Evolutionary conservation across 768 basidiomycete species (phyloP), one percentile per base, ranked within the genome.

Genomic region (Boletus edulis): DNA sequence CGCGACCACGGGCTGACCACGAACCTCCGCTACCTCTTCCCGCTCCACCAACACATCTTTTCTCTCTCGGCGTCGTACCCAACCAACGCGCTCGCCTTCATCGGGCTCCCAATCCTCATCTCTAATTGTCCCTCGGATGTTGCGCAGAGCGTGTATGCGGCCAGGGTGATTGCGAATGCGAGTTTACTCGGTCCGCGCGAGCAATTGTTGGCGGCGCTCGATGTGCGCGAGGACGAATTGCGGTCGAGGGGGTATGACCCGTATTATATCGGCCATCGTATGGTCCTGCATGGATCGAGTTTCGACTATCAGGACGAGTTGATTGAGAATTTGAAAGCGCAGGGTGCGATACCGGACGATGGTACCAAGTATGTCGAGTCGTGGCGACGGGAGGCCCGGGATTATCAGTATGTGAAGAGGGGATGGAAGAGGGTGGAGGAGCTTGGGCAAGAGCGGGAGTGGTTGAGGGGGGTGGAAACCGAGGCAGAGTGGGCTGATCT

Each of bases 21-120:
- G 31, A 86, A 85, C 67, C 62, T 73, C 20, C 73, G 72, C 1
- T 82, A 84, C 61, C 75, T 85, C 39, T 81, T 80, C 63, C 83
- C 84, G 2, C 65, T 85, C 6, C 74, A 81, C 62, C 64, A 70
- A 27, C 79, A 83, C 64, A 76, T 84, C 24, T 76, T 86, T 58
- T 80, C 78, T 14, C 67, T 84, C 40, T 74, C 75, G n/a, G 62
- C 76, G 5, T 62, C 38, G 24, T 49, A 49, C 48, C 48, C 48
- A n/a, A 29, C 38, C 3, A 49, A 49, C 27, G 48, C 48, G 24
- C 48, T 50, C 38, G 49, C 39, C 29, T 50, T 41, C 39, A 41
- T 50, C 39, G 49, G 48, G 3, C 71, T 84, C 3, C 81, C 81
- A 3, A 72, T 76, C 5, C 63, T 72, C 46, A 76, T 80, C 37